Evolutionary conservation across 2,329 filamentous ascomycete genomes (phyloP).

Genomic region (Trichophyton mentagrophytes): DNA sequence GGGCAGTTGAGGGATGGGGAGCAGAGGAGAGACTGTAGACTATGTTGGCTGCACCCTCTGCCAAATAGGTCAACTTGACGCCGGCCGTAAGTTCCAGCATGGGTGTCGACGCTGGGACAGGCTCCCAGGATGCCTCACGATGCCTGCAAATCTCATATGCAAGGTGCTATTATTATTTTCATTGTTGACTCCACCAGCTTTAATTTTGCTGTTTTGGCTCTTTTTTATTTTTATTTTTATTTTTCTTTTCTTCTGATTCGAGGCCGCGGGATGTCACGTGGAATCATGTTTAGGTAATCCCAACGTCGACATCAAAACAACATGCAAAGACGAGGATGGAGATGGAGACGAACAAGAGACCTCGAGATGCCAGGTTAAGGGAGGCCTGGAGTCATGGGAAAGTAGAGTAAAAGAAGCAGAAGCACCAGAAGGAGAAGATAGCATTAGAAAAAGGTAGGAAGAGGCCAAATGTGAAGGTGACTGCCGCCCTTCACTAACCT

Average conservation of each 20-base stretch:
- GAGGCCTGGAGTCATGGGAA: too few species aligned
- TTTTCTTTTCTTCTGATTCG: neutral
- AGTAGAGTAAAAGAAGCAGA: neutral
- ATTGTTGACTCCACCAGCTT: neutral
- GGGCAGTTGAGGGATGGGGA: neutral
- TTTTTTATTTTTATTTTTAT: neutral
- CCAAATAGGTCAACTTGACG: slow-evolving; percentile 35
- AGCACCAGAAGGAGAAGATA: neutral
- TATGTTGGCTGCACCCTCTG: slow-evolving; percentile 65
- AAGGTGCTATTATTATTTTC: neutral
- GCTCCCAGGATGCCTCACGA: slow-evolving; percentile 12
- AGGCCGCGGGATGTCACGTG: neutral
- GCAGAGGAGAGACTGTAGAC: slow-evolving; percentile 50
- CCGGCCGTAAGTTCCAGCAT: slow-evolving; percentile 25
- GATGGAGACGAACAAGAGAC: neutral
- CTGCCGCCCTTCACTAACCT: neutral
- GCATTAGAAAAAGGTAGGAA: neutral
- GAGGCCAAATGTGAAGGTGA: neutral
- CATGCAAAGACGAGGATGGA: too few species aligned
- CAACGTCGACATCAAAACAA: neutral
- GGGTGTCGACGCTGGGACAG: neutral
- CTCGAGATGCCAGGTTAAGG: neutral
- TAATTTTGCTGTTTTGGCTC: neutral
- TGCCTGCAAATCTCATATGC: neutral
- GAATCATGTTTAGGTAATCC: neutral